Evolutionary conservation across 371 early-diverging fungal species (phyloP).

Genomic region (Conidiobolus incongruus): DNA sequence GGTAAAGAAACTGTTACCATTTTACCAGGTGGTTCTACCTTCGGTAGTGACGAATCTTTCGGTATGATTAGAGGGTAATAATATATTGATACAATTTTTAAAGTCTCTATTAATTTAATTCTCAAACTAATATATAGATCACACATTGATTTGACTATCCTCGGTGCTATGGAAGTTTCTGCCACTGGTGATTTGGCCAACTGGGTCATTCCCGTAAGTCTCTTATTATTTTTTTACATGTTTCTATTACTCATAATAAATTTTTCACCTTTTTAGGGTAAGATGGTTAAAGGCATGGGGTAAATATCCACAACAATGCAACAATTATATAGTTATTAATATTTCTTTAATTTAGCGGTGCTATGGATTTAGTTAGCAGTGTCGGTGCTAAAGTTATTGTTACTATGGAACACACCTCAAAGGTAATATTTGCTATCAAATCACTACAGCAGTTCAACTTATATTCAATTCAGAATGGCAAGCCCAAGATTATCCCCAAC

Average conservation of each 20-base stretch:
- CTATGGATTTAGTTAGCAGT: constrained; percentile 39
- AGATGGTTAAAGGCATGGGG: constrained; percentile 55
- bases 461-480: too few species aligned
- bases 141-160: constrained; percentile 32
- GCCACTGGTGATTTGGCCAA: constrained; percentile 38
- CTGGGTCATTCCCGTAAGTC: constrained; percentile 29
- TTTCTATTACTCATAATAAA: not conserved
- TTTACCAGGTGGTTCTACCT: constrained; percentile 24
- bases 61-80: constrained; percentile 47
- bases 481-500: constrained; percentile 29
- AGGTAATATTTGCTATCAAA: too few species aligned
- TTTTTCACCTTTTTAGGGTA: constrained; percentile 9
- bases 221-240: not conserved
- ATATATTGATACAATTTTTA: too few species aligned
- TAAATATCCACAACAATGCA: not conserved
- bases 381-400: constrained; percentile 33
- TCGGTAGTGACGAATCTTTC: constrained; percentile 33
- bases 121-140: too few species aligned
- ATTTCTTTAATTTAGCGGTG: constrained; percentile 13
- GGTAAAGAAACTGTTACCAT: constrained; percentile 42
- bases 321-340: too few species aligned
- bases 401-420: constrained; percentile 45
- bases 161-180: constrained; percentile 42
- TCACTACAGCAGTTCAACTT: too few species aligned
- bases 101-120: too few species aligned